Evolutionary conservation across 2,329 filamentous ascomycete species (phyloP).

Genomic region (Pseudocercospora eumusae): DNA sequence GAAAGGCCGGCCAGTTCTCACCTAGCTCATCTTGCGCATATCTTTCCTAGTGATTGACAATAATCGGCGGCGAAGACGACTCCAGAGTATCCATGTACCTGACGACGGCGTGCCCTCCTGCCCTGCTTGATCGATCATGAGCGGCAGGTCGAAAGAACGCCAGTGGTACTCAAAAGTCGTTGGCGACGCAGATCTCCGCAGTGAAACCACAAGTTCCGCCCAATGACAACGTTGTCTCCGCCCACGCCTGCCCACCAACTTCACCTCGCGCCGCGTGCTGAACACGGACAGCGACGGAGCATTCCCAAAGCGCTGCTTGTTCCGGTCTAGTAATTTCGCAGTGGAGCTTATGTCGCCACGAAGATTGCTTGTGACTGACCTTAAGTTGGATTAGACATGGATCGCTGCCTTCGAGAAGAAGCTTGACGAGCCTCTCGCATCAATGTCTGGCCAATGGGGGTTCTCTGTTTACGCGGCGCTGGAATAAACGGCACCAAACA

Average conservation of each 20-base stretch:
- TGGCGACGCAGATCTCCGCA: conserved; percentile 2
- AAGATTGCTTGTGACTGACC: conserved; percentile 4
- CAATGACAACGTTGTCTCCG: not conserved
- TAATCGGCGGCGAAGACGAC: not conserved
- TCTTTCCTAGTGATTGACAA: not conserved
- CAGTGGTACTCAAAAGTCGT: not conserved
- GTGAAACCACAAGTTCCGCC: not conserved
- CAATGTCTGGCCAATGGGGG: not conserved
- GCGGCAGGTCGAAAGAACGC: not conserved
- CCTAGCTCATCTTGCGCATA: not conserved
- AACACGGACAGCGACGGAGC: conserved; percentile 1
- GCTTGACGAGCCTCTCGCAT: not conserved
- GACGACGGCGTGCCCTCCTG: not conserved
- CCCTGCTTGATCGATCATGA: not conserved
- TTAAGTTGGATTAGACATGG: not conserved
- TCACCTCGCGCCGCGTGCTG: conserved; percentile 4
- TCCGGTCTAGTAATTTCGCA: not conserved
- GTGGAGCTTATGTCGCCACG: conserved; percentile 7
- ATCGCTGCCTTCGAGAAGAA: conserved; percentile 2
- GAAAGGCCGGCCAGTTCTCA: not conserved
- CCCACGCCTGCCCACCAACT: not conserved
- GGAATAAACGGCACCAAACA: conserved; percentile 30
- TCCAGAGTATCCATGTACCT: not conserved
- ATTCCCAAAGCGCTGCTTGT: not conserved
- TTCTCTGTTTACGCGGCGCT: not conserved